Evolutionary conservation across 345 rosid species (phyloP).

Genomic region (Lepidium africanum): DNA sequence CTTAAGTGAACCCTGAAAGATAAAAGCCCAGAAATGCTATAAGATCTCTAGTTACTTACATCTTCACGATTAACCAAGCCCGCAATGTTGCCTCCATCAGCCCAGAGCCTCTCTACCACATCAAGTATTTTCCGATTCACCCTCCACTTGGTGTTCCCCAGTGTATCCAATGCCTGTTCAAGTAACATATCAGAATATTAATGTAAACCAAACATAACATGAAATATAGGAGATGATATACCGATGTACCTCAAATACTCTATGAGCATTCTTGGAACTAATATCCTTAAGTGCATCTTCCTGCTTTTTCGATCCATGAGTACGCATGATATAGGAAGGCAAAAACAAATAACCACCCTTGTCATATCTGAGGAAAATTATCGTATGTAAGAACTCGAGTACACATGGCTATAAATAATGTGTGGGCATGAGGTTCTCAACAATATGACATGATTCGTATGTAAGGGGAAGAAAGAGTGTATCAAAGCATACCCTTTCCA

Average conservation of each 20-base stretch:
- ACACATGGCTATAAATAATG: neutral
- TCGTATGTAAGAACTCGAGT: neutral
- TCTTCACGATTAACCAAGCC: constrained; percentile 85
- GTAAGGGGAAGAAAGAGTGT: neutral
- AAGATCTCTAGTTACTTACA: constrained; percentile 44
- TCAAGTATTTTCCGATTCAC: constrained; percentile 65
- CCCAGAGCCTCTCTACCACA: constrained; percentile 86
- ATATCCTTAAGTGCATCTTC: constrained; percentile 56
- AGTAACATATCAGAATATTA: neutral
- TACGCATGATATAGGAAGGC: constrained; percentile 93
- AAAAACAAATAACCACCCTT: constrained; percentile 89
- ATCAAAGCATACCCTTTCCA: constrained; percentile 77
- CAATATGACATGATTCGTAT: neutral
- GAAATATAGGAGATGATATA: neutral
- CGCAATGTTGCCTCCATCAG: constrained; percentile 71
- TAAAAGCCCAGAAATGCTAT: neutral
- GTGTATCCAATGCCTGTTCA: constrained; percentile 86
- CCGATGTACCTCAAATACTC: constrained; percentile 68
- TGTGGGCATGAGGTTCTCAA: neutral
- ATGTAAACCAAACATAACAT: neutral
- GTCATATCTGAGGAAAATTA: constrained; percentile 54
- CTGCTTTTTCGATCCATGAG: constrained; percentile 86
- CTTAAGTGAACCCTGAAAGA: neutral
- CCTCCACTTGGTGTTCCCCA: constrained; percentile 96
- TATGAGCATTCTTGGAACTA: constrained; percentile 42